Base-by-base conservation (phyloP, 805 yeast species). In the Nakazawaea wyomingensis region DNA sequence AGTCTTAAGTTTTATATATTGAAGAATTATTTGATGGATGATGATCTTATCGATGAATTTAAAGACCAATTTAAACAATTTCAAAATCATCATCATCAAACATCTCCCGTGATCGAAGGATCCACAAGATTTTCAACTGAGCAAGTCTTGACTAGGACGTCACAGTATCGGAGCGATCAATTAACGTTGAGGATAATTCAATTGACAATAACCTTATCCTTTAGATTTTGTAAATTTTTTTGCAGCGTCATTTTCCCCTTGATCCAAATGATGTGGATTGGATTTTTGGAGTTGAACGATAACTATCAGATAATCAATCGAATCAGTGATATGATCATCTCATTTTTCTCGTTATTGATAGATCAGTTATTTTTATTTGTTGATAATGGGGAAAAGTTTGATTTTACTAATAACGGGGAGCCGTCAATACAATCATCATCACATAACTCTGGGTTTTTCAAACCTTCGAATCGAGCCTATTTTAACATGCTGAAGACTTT, bases 11-110 rank as follows among this genome's bases (percentile, higher is more conserved):
- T 51, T 22, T 36, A 45, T 4, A 45, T 55, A 2, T 19, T 58
- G 41, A 34, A 45, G 18, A 18, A 39, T 16, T 54, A 51, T 26
- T 45, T 58, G 34, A 44, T 39, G 5, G 59, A 58, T 41, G 46
- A 50, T 8, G 27, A 21, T 1, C 33, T 53, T 13, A 46, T 53
- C 6, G 33, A 38, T 10, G 45, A 39, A 18, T 48, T 53, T 41
- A 46, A 37, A 36, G 4, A 11, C 9, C 22, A 37, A 10, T 34
- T 26, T 31, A 10, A 14, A 6, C 34, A 33, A 33, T 27, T 16
- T 24, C 19, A 34, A 19, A 19, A 21, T 6, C 14, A 20, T 5
- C 16, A 20, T 21, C 28, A 19, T 19, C 28, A 9, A 34, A 19
- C 14, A 34, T 21, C 37, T 22, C 26, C 29, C 31, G 31, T 26